Percentiles rank a stretch among this genome's conserved stretches.
Conservation (phyloP, 192 early-diverging fungal genomes). For the Entomortierella beljakovae region DNA sequence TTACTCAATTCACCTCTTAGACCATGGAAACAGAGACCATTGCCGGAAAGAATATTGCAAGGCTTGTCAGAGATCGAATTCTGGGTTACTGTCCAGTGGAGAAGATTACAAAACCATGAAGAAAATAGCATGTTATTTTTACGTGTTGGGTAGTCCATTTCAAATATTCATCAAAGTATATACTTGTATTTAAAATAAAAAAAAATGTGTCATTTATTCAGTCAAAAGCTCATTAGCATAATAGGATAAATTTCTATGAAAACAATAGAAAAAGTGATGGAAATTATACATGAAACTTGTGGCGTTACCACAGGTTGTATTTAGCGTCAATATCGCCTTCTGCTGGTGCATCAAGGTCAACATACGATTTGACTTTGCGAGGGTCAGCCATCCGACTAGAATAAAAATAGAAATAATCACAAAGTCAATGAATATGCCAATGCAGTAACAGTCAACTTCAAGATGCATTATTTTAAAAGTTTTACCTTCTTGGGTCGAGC, state of each 20-base stretch:
- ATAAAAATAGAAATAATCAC: too few relatives aligned
- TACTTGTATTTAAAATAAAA: too few relatives aligned
- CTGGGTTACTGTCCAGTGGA: constrained; percentile 36
- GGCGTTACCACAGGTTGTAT: constrained; percentile 49
- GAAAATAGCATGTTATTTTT: too few relatives aligned
- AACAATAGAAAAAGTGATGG: not conserved
- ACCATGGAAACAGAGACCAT: constrained; percentile 78
- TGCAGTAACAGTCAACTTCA: too few relatives aligned
- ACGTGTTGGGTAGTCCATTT: too few relatives aligned
- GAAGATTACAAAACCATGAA: not conserved
- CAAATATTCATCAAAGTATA: too few relatives aligned
- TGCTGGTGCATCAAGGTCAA: constrained; percentile 89
- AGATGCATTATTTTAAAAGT: not conserved
- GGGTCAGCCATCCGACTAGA: constrained; percentile 67
- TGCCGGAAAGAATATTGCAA: constrained; percentile 64
- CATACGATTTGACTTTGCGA: constrained; percentile 85
- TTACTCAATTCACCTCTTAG: constrained; percentile 44
- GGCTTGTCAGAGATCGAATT: constrained; percentile 57
- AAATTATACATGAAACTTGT: not conserved
- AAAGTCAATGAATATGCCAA: too few relatives aligned
- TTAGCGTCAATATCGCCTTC: constrained; percentile 77
- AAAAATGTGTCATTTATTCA: too few relatives aligned
- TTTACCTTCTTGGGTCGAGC: constrained; percentile 54
- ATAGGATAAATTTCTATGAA: too few relatives aligned
- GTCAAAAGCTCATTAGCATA: too few relatives aligned